Percentiles rank a stretch among this genome's conserved stretches.
These are phyloP conservation scores for Alternaria burnsii DNA, from an alignment of 2,329 filamentous ascomycete genomes.

Conservation along the genomic window DNA sequence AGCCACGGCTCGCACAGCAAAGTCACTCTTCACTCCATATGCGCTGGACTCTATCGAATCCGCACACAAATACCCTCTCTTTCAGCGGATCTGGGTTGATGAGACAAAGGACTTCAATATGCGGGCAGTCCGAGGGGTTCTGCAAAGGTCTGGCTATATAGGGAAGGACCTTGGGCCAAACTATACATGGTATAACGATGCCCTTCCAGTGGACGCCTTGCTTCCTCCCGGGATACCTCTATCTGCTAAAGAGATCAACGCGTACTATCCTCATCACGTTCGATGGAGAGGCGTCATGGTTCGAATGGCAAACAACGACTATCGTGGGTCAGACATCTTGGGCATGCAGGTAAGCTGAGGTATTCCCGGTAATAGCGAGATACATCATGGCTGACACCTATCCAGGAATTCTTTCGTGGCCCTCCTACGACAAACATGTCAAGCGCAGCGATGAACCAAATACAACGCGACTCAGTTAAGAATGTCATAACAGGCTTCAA, in stretches of 20 bases:
- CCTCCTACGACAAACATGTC: slow-evolving; percentile 10
- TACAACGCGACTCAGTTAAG: slow-evolving; percentile 26
- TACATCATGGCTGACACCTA: neutral
- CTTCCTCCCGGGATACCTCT: slow-evolving; percentile 38
- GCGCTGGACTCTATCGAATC: slow-evolving; percentile 5
- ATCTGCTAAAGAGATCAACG: slow-evolving; percentile 35
- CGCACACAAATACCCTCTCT: slow-evolving; percentile 7
- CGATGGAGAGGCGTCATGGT: slow-evolving; percentile 34
- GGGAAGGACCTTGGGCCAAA: neutral
- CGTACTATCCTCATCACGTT: slow-evolving; percentile 42
- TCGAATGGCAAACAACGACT: slow-evolving; percentile 34
- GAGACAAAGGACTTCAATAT: slow-evolving; percentile 31
- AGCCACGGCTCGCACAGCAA: neutral
- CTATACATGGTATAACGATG: slow-evolving; percentile 33
- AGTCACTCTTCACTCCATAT: neutral
- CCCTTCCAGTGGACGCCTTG: slow-evolving; percentile 29
- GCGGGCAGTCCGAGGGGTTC: neutral
- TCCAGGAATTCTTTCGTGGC: slow-evolving; percentile 31
- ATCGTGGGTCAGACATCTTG: slow-evolving; percentile 28
- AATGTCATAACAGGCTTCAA: slow-evolving; percentile 20
- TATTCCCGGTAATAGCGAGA: neutral
- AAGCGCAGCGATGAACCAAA: slow-evolving; percentile 18
- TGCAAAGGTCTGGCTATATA: neutral
- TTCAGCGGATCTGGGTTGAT: slow-evolving; percentile 28
- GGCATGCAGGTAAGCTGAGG: slow-evolving; percentile 27